A percentile compares a stretch with the other conserved stretches of the same genome.
These are phyloP conservation scores for Wickerhamomyces canadensis DNA, from an alignment of 805 yeast genomes.

Conservation along the genomic window DNA sequence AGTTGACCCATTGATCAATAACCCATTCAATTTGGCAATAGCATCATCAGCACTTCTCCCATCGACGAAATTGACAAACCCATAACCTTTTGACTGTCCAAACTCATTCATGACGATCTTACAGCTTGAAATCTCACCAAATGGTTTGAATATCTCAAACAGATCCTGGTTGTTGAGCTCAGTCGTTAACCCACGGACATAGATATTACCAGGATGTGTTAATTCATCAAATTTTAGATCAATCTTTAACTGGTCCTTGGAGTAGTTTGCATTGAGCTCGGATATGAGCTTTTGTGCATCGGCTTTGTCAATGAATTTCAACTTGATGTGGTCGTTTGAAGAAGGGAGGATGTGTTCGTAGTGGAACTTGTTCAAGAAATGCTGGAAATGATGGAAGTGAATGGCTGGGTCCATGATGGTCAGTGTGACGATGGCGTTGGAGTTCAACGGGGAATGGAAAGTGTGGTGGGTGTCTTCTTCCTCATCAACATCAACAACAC, in stretches of 20 bases:
- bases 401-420: not conserved
- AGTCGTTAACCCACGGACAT: constrained; percentile 42
- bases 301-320: constrained; percentile 17
- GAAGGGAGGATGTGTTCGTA: not conserved
- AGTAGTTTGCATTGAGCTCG: constrained; percentile 1
- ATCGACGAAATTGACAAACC: constrained; percentile 57
- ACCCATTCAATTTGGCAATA: constrained; percentile 47
- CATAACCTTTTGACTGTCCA: constrained; percentile 47
- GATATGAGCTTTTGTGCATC: constrained; percentile 10
- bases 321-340: constrained; percentile 1
- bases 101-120: constrained; percentile 41
- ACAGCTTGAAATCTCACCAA: constrained; percentile 37
- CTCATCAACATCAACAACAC: not conserved
- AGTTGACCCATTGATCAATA: constrained; percentile 28
- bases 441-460: constrained; percentile 20
- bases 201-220: constrained; percentile 53
- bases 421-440: constrained; percentile 20
- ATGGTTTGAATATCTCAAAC: constrained; percentile 30
- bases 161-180: constrained; percentile 33
- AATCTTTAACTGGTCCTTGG: constrained; percentile 4
- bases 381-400: not conserved
- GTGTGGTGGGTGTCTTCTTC: constrained; percentile 4
- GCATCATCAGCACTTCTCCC: constrained; percentile 55
- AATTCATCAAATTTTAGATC: constrained; percentile 24
- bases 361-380: constrained; percentile 4